Percentiles rank a stretch among this genome's conserved stretches.
These are phyloP conservation scores for Teratosphaeria zuluensis DNA, from an alignment of 2,329 filamentous ascomycete species.

Conservation along the genomic window DNA sequence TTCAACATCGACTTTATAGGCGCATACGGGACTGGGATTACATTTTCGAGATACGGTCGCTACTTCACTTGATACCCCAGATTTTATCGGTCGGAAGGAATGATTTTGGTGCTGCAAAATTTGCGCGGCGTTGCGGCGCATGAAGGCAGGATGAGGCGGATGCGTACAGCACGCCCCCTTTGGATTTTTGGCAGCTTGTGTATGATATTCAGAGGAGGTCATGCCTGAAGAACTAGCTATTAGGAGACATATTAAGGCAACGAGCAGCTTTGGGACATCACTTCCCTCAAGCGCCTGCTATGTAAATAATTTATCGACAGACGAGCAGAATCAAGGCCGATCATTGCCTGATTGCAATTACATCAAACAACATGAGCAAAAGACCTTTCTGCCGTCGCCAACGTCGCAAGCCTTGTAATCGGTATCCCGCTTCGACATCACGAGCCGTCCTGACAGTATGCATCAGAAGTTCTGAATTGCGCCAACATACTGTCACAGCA, in stretches of 20 bases:
- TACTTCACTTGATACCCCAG: conserved; percentile 26
- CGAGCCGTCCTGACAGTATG: not conserved
- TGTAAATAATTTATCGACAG: conserved; percentile 1
- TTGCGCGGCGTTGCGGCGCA: conserved; percentile 4
- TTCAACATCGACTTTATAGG: not conserved
- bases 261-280: not conserved
- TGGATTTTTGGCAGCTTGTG: not conserved
- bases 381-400: not conserved
- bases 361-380: not conserved
- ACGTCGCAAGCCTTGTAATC: not conserved
- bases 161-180: not conserved
- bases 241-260: not conserved
- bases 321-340: not conserved
- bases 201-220: not conserved
- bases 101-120: not conserved
- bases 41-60: conserved; percentile 19
- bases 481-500: too few species aligned
- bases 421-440: not conserved
- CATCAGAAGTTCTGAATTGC: too few species aligned
- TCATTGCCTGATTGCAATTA: not conserved
- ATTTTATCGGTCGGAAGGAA: not conserved
- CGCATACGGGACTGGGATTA: not conserved
- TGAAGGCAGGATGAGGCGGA: not conserved
- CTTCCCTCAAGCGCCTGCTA: not conserved
- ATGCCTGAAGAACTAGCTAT: not conserved